Conservation (phyloP, 1,284 basidiomycete species). For the Bondarzewia mesenterica region DNA sequence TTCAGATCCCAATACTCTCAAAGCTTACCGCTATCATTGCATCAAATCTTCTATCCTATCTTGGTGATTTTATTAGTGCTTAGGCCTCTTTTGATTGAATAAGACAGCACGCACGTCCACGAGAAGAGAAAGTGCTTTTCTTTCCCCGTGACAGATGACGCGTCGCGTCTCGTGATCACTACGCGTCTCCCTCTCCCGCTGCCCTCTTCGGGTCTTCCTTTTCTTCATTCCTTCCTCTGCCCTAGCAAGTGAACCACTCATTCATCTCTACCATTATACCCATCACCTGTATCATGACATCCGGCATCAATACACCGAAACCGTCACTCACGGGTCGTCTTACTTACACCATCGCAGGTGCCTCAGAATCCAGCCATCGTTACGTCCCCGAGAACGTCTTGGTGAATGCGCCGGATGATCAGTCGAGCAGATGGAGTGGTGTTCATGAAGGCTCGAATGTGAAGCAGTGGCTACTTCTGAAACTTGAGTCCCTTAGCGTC, state of each 20-base stretch:
- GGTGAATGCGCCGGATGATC: constrained; percentile 53
- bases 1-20: too few relatives aligned
- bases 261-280: background rate
- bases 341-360: constrained; percentile 47
- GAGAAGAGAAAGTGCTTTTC: too few relatives aligned
- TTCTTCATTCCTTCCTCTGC: too few relatives aligned
- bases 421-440: constrained; percentile 66
- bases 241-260: background rate
- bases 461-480: constrained; percentile 66
- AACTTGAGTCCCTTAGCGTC: constrained; percentile 46
- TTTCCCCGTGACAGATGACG: too few relatives aligned
- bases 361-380: constrained; percentile 60
- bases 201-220: too few relatives aligned
- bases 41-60: too few relatives aligned
- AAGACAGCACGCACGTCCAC: too few relatives aligned
- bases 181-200: background rate
- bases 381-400: constrained; percentile 65
- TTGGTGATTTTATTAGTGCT: too few relatives aligned
- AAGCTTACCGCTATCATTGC: too few relatives aligned
- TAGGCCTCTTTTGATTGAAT: too few relatives aligned
- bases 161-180: background rate
- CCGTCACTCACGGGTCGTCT: constrained; percentile 5
- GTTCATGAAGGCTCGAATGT: constrained; percentile 43
- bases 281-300: too few relatives aligned
- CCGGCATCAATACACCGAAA: background rate